Conservation (phyloP, 2,329 filamentous ascomycete species). For the Trichoderma oligosporum region DNA sequence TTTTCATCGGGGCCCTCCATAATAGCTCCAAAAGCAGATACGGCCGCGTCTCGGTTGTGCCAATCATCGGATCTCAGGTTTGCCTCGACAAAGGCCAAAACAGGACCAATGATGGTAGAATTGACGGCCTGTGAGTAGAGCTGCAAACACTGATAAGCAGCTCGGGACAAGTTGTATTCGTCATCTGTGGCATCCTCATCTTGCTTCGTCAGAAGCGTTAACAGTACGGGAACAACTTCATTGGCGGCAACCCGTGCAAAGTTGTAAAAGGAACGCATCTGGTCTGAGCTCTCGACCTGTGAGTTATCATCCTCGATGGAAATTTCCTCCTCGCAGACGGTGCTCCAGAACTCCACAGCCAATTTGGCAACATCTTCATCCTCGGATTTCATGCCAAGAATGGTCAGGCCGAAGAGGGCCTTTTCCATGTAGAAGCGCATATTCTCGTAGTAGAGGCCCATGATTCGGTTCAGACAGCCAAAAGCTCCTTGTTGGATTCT, state of each 20-base stretch:
- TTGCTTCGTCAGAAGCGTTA: constrained; percentile 88
- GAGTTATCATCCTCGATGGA: constrained; percentile 96
- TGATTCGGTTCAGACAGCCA: constrained; percentile 96
- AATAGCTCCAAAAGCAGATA: constrained; percentile 95
- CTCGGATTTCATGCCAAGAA: constrained; percentile 96
- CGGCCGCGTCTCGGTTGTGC: constrained; percentile 91
- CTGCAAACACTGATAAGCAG: constrained; percentile 93
- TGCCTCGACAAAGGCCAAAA: constrained; percentile 85
- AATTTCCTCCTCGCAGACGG: constrained; percentile 98
- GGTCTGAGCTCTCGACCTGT: constrained; percentile 68
- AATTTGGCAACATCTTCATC: constrained; percentile 98
- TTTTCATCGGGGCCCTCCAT: constrained; percentile 98
- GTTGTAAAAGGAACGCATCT: constrained; percentile 90
- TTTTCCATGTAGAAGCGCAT: constrained; percentile 99
- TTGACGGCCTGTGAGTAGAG: constrained; percentile 92
- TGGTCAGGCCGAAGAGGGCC: constrained; percentile 93
- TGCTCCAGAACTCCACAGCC: constrained; percentile 99
- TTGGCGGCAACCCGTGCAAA: constrained; percentile 89
- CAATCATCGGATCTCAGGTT: constrained; percentile 90
- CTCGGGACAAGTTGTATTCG: constrained; percentile 94
- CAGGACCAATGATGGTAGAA: constrained; percentile 75
- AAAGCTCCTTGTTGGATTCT: constrained; percentile 95
- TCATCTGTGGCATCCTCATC: constrained; percentile 96
- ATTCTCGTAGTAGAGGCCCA: constrained; percentile 98
- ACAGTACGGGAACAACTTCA: constrained; percentile 89